Conservation (phyloP, 306 rosid genomes). For the Trifolium fragiferum region DNA sequence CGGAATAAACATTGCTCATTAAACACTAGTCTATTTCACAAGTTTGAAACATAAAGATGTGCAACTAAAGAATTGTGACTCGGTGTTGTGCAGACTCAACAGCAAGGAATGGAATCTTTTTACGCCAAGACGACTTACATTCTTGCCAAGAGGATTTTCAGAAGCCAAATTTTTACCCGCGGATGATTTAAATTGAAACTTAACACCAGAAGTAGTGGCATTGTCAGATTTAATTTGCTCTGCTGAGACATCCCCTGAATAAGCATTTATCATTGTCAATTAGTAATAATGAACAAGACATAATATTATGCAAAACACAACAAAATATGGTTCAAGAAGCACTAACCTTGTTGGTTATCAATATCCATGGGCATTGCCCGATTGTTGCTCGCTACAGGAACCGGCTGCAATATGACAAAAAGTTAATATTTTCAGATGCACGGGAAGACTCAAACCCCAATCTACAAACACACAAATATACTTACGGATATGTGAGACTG, state of each 20-base stretch:
- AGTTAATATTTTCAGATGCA: conserved; percentile 46
- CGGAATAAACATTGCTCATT: conserved; percentile 14
- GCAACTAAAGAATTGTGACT: conserved; percentile 20
- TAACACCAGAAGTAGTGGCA: conserved; percentile 62
- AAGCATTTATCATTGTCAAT: conserved; percentile 49
- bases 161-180: conserved; percentile 60
- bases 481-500: conserved; percentile 72
- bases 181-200: conserved; percentile 74
- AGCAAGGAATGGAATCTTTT: neutral
- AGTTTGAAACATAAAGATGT: conserved; percentile 14
- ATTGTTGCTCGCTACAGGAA: conserved; percentile 67
- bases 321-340: conserved; percentile 19
- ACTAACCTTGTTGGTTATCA: conserved; percentile 74
- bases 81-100: neutral
- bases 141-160: conserved; percentile 69
- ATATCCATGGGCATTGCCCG: conserved; percentile 57
- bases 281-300: conserved; percentile 21
- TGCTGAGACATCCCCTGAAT: conserved; percentile 57
- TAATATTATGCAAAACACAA: conserved; percentile 5
- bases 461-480: conserved; percentile 31
- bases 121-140: conserved; percentile 56
- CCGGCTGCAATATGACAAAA: conserved; percentile 58
- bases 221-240: conserved; percentile 68
- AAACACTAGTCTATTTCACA: conserved; percentile 23
- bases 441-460: neutral